phyloP scores from a whole-genome alignment of 306 rosid species.

The Prunus padus region DNA sequence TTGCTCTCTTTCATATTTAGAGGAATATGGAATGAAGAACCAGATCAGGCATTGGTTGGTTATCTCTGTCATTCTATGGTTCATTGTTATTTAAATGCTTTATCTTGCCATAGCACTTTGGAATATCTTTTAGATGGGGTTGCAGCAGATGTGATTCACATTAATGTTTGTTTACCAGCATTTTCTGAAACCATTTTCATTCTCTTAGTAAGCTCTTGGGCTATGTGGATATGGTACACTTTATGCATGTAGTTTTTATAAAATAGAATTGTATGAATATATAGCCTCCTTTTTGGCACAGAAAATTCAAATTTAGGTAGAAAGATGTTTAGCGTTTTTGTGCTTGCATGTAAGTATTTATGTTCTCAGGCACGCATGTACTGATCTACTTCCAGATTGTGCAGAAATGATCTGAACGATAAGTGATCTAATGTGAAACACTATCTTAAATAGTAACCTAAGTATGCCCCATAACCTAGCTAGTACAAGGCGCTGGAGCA shows the following conservation, averaged over 20 bases:
- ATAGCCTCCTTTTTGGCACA: neutral
- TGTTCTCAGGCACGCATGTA: neutral
- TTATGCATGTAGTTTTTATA: too few species aligned
- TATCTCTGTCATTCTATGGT: slow-evolving; percentile 19
- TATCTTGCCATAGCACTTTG: neutral
- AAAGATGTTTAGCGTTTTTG: neutral
- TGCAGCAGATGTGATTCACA: too few species aligned
- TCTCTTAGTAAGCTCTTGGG: too few species aligned
- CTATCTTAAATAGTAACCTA: neutral
- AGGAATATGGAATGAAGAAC: slow-evolving; percentile 86
- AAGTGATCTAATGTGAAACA: neutral
- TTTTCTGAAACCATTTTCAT: too few species aligned
- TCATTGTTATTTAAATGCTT: slow-evolving; percentile 25
- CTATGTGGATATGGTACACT: too few species aligned
- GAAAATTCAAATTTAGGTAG: neutral
- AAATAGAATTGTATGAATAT: too few species aligned
- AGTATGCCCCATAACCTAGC: neutral
- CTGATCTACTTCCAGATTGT: neutral
- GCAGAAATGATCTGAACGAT: neutral
- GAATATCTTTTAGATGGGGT: too few species aligned
- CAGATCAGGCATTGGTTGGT: slow-evolving; percentile 73
- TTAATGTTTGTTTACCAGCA: too few species aligned
- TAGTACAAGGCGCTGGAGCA: neutral
- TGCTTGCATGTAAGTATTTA: neutral
- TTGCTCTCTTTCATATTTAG: slow-evolving; percentile 88